These are phyloP conservation scores for Xylaria cubensis DNA, from an alignment of 495 filamentous ascomycete species.

Conservation along the genomic window DNA sequence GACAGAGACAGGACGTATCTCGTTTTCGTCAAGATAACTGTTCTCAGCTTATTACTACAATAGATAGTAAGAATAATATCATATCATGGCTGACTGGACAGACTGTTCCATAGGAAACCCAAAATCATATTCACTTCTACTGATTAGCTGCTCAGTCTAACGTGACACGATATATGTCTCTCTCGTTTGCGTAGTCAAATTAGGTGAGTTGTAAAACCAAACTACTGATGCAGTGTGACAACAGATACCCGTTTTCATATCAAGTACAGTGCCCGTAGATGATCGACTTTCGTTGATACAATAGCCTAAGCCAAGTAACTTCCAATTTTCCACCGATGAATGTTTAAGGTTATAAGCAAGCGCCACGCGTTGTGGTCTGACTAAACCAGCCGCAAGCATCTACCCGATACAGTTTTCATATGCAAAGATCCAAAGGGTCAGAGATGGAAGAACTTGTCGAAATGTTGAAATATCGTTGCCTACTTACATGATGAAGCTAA, in stretches of 20 bases:
- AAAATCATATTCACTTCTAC: not conserved
- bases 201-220: slow-evolving; percentile 20
- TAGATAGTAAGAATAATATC: not conserved
- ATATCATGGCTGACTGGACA: not conserved
- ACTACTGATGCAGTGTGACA: slow-evolving; percentile 21
- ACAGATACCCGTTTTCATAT: slow-evolving; percentile 6
- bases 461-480: not conserved
- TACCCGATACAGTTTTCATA: slow-evolving; percentile 4
- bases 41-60: slow-evolving; percentile 8
- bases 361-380: slow-evolving; percentile 10
- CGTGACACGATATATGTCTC: slow-evolving; percentile 21
- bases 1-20: not conserved
- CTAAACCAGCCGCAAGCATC: slow-evolving; percentile 7
- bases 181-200: slow-evolving; percentile 19
- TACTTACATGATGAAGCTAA: not conserved
- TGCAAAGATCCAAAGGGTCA: not conserved
- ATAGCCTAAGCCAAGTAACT: not conserved
- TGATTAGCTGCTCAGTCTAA: slow-evolving; percentile 21
- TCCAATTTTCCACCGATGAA: not conserved
- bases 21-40: not conserved
- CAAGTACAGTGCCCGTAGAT: slow-evolving; percentile 2
- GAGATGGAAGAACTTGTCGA: not conserved
- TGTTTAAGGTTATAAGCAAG: slow-evolving; percentile 23
- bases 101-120: slow-evolving; percentile 1
- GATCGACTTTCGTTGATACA: not conserved